These are phyloP conservation scores for Ustilago trichophora DNA, from an alignment of 1,284 basidiomycete genomes.

Conservation along the genomic window DNA sequence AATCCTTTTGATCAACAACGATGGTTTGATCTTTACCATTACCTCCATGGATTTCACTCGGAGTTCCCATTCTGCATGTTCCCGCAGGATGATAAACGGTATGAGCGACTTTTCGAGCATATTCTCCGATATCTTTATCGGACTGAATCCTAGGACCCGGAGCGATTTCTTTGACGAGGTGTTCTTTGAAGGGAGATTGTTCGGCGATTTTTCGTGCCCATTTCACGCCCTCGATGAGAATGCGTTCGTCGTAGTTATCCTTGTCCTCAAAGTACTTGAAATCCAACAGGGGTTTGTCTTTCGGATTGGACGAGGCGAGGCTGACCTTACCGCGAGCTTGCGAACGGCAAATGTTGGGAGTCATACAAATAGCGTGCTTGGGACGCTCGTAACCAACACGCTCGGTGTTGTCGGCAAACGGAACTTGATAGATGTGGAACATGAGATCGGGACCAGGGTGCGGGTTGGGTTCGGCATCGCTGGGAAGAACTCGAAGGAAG, in stretches of 20 bases:
- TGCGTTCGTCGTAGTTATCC: conserved; percentile 69
- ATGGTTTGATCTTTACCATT: conserved; percentile 47
- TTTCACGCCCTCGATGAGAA: conserved; percentile 71
- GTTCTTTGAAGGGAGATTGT: conserved; percentile 68
- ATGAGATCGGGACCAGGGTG: conserved; percentile 66
- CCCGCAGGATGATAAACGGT: conserved; percentile 67
- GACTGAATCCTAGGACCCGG: conserved; percentile 63
- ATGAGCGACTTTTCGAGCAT: conserved; percentile 64
- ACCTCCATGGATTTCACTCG: conserved; percentile 13
- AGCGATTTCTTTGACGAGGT: conserved; percentile 68
- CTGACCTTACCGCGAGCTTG: conserved; percentile 67
- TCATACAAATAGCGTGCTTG: conserved; percentile 67
- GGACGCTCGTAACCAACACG: conserved; percentile 65
- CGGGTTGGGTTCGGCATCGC: conserved; percentile 50
- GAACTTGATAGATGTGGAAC: conserved; percentile 66
- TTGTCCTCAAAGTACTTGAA: conserved; percentile 70
- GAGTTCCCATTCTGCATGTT: conserved; percentile 67
- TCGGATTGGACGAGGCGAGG: conserved; percentile 68
- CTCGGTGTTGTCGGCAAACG: conserved; percentile 63
- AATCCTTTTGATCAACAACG: conserved; percentile 62
- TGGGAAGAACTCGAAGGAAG: conserved; percentile 61
- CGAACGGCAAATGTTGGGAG: conserved; percentile 68
- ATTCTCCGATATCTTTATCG: conserved; percentile 63
- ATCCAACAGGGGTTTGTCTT: conserved; percentile 69
- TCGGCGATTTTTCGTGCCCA: conserved; percentile 69